A percentile compares a stretch with the other conserved stretches of the same genome.
phyloP scores from a whole-genome alignment of 495 filamentous ascomycete species.

The Penicillium steckii region DNA sequence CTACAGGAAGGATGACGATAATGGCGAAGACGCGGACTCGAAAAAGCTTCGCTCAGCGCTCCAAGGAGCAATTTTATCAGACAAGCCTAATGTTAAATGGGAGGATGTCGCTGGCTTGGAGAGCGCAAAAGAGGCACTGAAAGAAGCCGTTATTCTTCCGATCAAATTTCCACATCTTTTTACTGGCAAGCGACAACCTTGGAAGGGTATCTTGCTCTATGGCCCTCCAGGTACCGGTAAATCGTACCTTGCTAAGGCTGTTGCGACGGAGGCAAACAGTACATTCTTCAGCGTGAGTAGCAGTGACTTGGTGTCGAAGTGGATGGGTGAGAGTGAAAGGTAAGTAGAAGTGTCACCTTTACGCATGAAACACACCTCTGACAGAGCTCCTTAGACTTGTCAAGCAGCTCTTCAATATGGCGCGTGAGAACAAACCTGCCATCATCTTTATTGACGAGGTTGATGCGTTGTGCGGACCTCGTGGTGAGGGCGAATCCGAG shows the following conservation, averaged over 20 bases:
- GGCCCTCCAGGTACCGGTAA: conserved; percentile 97
- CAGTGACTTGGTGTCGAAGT: conserved; percentile 95
- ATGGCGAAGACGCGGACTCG: conserved; percentile 78
- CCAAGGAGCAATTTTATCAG: conserved; percentile 86
- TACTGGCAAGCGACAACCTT: conserved; percentile 93
- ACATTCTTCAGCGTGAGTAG: conserved; percentile 99
- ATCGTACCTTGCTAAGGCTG: conserved; percentile 93
- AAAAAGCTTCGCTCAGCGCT: conserved; percentile 93
- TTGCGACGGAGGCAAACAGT: conserved; percentile 97
- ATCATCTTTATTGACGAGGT: conserved; percentile 99
- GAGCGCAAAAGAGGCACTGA: conserved; percentile 91
- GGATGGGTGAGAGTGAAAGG: conserved; percentile 99
- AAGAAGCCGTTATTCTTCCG: conserved; percentile 94
- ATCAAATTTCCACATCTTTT: conserved; percentile 99
- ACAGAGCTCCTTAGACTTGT: conserved; percentile 65
- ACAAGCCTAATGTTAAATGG: conserved; percentile 94
- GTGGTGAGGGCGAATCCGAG: conserved; percentile 97
- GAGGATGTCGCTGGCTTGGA: conserved; percentile 98
- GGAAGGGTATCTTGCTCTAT: conserved; percentile 97
- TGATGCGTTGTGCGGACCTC: conserved; percentile 92
- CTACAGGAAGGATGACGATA: conserved; percentile 56
- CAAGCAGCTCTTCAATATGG: conserved; percentile 97
- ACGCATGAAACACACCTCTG: conserved; percentile 7
- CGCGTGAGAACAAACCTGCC: conserved; percentile 93
- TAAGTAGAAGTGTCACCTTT: conserved; percentile 31